Evolutionary conservation across 257 asterid species (phyloP), one percentile per base, ranked within the genome.

Genomic region (Solanum peruvianum): DNA sequence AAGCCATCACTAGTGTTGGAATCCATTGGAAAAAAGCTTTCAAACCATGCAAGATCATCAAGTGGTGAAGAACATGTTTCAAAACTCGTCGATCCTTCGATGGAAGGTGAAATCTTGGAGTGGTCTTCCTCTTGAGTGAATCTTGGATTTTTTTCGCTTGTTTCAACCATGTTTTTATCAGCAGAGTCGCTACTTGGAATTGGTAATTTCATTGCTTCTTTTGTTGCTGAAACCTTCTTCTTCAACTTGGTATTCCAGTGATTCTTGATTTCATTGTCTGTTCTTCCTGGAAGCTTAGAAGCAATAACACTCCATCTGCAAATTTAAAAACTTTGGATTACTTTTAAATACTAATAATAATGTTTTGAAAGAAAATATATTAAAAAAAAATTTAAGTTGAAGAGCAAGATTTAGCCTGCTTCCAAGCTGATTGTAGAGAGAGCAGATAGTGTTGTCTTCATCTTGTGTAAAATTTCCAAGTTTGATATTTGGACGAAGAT

Each of bases 221-320:
- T 29, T 62, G 60, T 15, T 62, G 86, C 47, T 69, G 85, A 21
- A 84, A 88, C n/a, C 72, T 88, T 92, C 92, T 92, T 92, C 87
- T 92, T 94, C 80, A 94, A 42, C 86, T 90, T 94, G 52, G 93
- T 87, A 88, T 92, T 92, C 96, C 97, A 94, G 37, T 92, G 89
- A 89, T 94, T 93, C 62, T 93, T 93, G 78, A 93, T 92, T 77
- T 92, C 93, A 85, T 93, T 93, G 86, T 93, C 95, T 72, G 96
- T 92, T 86, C 96, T 93, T 87, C 95, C 94, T 21, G 89, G 89
- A 70, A 93, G 89, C 25, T 93, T 91, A 58, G 95, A 92, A 66
- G 95, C 93, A 87, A 93, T 93, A 11, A 84, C 58, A 29, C 94
- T 92, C 95, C 96, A 93, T 87, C 95, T 92, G 71, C 81, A 71